Conservation (phyloP, 495 filamentous ascomycete genomes). For the Xylaria palmicola region DNA sequence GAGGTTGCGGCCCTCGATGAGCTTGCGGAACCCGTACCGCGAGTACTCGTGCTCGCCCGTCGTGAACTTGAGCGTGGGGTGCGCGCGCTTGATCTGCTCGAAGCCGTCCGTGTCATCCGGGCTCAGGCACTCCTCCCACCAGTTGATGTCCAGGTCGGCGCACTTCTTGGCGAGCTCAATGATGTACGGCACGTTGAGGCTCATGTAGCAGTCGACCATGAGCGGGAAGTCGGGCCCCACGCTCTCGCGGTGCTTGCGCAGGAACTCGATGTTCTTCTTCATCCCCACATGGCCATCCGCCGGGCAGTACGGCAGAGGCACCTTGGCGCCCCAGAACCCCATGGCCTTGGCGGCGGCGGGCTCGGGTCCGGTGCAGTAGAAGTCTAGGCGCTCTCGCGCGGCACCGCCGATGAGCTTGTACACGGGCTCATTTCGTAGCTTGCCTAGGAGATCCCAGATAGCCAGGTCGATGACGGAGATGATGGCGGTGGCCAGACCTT, state of each 20-base stretch:
- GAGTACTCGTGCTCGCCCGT: constrained; percentile 95
- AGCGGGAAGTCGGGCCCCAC: constrained; percentile 89
- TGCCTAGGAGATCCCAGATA: constrained; percentile 86
- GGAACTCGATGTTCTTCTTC: constrained; percentile 84
- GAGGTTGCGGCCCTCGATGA: constrained; percentile 86
- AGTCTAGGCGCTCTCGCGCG: constrained; percentile 75
- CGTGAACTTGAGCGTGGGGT: constrained; percentile 89
- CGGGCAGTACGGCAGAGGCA: constrained; percentile 82
- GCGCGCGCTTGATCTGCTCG: constrained; percentile 80
- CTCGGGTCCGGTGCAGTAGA: constrained; percentile 92
- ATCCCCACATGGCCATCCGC: constrained; percentile 80
- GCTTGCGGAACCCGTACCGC: constrained; percentile 87
- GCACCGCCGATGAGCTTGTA: constrained; percentile 91
- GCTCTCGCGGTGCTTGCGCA: constrained; percentile 76
- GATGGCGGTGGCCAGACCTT: constrained; percentile 83
- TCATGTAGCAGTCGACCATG: constrained; percentile 97
- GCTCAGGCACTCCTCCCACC: constrained; percentile 92
- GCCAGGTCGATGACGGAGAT: constrained; percentile 93
- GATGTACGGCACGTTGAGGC: constrained; percentile 84
- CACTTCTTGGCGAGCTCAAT: constrained; percentile 84
- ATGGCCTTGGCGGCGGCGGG: constrained; percentile 72
- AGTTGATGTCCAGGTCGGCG: constrained; percentile 81
- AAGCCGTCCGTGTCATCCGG: constrained; percentile 92
- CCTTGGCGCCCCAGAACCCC: constrained; percentile 88
- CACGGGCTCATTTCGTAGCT: constrained; percentile 86